These are phyloP conservation scores for Xylariomycetidae sp. DNA, from an alignment of 2,329 filamentous ascomycete species.

Conservation along the genomic window DNA sequence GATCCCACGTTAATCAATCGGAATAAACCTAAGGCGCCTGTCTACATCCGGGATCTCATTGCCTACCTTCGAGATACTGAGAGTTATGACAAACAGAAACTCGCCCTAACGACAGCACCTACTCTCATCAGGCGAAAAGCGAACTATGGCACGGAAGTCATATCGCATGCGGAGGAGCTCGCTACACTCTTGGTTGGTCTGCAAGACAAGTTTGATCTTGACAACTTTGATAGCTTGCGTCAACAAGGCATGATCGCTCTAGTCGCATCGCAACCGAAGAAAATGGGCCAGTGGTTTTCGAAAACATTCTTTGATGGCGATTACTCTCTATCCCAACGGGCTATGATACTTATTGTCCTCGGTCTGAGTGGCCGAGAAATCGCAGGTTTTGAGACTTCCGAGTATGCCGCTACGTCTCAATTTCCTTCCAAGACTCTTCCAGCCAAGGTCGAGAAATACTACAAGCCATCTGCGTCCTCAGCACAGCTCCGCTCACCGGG, in stretches of 20 bases:
- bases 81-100: constrained; percentile 75
- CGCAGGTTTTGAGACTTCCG: constrained; percentile 65
- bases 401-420: constrained; percentile 42
- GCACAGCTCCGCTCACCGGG: constrained; percentile 17
- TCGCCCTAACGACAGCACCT: constrained; percentile 74
- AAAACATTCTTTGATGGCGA: constrained; percentile 88
- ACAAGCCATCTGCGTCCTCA: constrained; percentile 38
- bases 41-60: constrained; percentile 86
- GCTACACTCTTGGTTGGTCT: constrained; percentile 72
- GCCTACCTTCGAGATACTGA: constrained; percentile 74
- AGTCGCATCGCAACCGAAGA: constrained; percentile 67
- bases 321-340: constrained; percentile 81
- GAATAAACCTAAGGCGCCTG: constrained; percentile 77
- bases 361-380: constrained; percentile 81
- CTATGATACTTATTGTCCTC: constrained; percentile 74
- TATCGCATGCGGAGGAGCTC: constrained; percentile 77
- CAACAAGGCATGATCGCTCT: constrained; percentile 80
- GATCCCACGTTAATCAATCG: constrained; percentile 83
- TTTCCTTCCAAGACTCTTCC: constrained; percentile 84
- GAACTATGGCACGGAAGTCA: constrained; percentile 82
- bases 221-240: constrained; percentile 69
- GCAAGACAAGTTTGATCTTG: constrained; percentile 79
- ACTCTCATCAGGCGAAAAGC: constrained; percentile 82
- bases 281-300: constrained; percentile 80
- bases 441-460: constrained; percentile 67